Base-by-base conservation (phyloP, 305 asterid species). In the Rubia peregrina region DNA sequence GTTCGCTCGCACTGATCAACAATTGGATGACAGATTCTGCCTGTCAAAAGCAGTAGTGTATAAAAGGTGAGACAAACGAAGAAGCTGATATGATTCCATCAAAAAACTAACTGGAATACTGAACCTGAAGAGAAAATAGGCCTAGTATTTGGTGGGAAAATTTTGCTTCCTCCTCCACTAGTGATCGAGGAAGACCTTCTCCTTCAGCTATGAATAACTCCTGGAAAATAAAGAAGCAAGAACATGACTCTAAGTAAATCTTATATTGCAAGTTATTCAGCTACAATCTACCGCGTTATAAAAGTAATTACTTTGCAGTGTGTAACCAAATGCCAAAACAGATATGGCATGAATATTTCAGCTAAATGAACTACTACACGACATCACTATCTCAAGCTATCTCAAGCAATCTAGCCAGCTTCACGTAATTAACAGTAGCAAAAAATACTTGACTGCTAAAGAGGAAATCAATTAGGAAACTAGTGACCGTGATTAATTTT, bases 181-280 rank as follows among this genome's bases (percentile, higher is more conserved):
- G 61, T 38, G 95, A 88, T 73, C 96, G 98, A 69, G 96, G 98
- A 72, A 90, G 97, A 62, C 98, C 98, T 80, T 93, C 97, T 65
- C 98, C 97, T 24, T 93, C 96, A 79, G 98, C 98, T 74, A 93
- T 89, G 82, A 93, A 90, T 78, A 93, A 78, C 74, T 93, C 97
- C 98, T 93, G 75, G 67, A 75, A 80, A 77, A 77, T 66, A 76
- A 76, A 72, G 73, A 74, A 67, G 65, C 73, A 80, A n/a, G 59
- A 75, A 49, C 42, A 63, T 62, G 43, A n/a, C 4, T 51, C 24
- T 17, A n/a, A 53, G 6, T 49, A n/a, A 17, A 53, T 7, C 59
- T 53, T 7, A 53, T n/a, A 7, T 11, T 4, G n/a, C 53, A 46
- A 43, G 53, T 5, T 12, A 12, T 46, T 0, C n/a, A 46, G 14